phyloP scores from a whole-genome alignment of 2,329 filamentous ascomycete species.

The Pleomassaria siparia region DNA sequence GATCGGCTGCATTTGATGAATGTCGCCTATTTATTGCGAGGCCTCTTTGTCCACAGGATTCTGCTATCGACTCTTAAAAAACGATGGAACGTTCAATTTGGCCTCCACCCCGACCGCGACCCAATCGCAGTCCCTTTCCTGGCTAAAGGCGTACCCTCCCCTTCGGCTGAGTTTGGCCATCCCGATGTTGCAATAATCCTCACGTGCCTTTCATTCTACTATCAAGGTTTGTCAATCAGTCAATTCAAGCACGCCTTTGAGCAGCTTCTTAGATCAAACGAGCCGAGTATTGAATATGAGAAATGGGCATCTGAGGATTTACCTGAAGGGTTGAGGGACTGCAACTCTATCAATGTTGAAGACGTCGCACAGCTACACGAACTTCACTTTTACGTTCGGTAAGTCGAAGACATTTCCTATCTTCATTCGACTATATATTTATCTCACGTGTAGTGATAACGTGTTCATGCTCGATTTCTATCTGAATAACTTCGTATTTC shows the following conservation, averaged over 20 bases:
- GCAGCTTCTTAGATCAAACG: conserved; percentile 57
- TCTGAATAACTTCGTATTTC: conserved; percentile 66
- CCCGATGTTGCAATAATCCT: conserved; percentile 56
- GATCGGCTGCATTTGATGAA: conserved; percentile 47
- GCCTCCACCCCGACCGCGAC: conserved; percentile 48
- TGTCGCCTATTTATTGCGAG: conserved; percentile 60
- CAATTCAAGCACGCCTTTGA: conserved; percentile 57
- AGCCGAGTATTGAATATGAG: conserved; percentile 60
- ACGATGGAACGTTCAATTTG: conserved; percentile 66
- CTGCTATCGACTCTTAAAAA: conserved; percentile 63
- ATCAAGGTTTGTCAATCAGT: conserved; percentile 53
- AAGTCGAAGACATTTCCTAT: conserved; percentile 7
- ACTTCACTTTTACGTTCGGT: conserved; percentile 38
- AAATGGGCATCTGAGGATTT: conserved; percentile 54
- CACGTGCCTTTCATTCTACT: conserved; percentile 61
- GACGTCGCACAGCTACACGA: conserved; percentile 53
- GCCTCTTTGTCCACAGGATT: conserved; percentile 62
- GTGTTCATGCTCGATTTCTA: conserved; percentile 65
- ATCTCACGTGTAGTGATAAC: conserved; percentile 45
- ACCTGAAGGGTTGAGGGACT: conserved; percentile 53
- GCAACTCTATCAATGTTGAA: conserved; percentile 61
- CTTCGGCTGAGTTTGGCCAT: conserved; percentile 68
- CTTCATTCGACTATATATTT: no score
- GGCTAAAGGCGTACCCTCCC: conserved; percentile 64
- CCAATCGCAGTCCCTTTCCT: conserved; percentile 65